phyloP scores from a whole-genome alignment of 139 green algal species.

The Auxenochlorella pyrenoidosa region DNA sequence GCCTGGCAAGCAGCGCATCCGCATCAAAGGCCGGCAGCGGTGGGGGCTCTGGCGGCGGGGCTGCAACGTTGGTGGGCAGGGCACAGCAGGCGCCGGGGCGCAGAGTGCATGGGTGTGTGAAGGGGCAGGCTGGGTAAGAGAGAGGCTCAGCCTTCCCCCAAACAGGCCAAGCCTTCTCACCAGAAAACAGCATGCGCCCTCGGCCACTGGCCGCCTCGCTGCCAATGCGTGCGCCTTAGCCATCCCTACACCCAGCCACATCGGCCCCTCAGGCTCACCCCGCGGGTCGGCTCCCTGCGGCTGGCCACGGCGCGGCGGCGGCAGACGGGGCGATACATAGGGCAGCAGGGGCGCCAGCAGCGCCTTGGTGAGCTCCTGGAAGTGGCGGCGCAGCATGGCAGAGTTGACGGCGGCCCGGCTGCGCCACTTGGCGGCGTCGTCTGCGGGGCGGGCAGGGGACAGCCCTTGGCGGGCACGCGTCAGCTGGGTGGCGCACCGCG shows the following conservation, averaged over 20 bases:
- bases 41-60: not conserved
- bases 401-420: constrained; percentile 74
- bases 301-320: constrained; percentile 20
- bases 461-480: not conserved
- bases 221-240: not conserved
- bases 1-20: not conserved
- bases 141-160: too few species aligned
- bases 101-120: not conserved
- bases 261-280: not conserved
- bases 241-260: too few species aligned
- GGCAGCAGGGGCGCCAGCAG: constrained; percentile 80
- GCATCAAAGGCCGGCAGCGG: constrained; percentile 22
- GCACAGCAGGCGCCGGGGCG: not conserved
- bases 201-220: too few species aligned
- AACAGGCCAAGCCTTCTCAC: not conserved
- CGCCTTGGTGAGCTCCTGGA: constrained; percentile 80
- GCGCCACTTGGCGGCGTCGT: constrained; percentile 51
- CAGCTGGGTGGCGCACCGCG: too few species aligned
- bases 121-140: not conserved
- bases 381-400: constrained; percentile 77
- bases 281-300: not conserved
- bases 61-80: constrained; percentile 16
- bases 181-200: too few species aligned
- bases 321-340: constrained; percentile 67
- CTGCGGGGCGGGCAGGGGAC: too few species aligned